Conservation (phyloP, 352 stramenopile genomes). For the Globisporangium alternatum region DNA sequence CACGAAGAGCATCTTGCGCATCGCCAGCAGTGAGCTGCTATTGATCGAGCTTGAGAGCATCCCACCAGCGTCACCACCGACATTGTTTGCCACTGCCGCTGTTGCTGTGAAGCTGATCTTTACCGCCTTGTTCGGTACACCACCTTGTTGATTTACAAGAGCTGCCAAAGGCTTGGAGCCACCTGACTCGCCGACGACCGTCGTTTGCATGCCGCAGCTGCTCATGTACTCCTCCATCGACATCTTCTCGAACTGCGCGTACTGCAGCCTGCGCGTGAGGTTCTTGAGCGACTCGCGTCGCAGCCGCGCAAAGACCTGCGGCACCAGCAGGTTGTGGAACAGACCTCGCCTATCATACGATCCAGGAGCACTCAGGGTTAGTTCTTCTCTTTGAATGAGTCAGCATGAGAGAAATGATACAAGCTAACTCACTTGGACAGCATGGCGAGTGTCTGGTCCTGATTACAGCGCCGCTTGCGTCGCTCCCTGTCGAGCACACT, state of each 20-base stretch:
- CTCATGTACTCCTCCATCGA: conserved; percentile 60
- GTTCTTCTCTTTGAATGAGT: no score
- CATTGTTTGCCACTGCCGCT: background rate
- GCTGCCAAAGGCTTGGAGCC: no score
- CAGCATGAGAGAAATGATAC: background rate
- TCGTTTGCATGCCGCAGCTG: conserved; percentile 30
- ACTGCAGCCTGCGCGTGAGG: conserved; percentile 34
- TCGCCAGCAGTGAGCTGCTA: conserved; percentile 21
- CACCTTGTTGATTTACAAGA: background rate
- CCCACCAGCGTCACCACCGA: background rate
- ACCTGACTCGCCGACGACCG: background rate
- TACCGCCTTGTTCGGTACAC: background rate
- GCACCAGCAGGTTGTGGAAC: conserved; percentile 35
- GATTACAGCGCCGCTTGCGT: conserved; percentile 20
- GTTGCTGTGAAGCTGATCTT: conserved; percentile 6
- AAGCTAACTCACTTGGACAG: conserved; percentile 8
- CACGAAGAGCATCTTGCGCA: conserved; percentile 35
- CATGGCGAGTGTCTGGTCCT: conserved; percentile 26
- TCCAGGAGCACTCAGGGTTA: background rate
- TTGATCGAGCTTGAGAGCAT: background rate
- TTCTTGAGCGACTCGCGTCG: conserved; percentile 52
- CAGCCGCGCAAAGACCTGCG: conserved; percentile 54
- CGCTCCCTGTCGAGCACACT: conserved; percentile 41
- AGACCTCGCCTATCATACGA: conserved; percentile 18
- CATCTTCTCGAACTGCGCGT: conserved; percentile 45